A percentile compares a stretch with the other conserved stretches of the same genome.
Conservation (phyloP, 495 filamentous ascomycete genomes). For the Xylaria scruposa region DNA sequence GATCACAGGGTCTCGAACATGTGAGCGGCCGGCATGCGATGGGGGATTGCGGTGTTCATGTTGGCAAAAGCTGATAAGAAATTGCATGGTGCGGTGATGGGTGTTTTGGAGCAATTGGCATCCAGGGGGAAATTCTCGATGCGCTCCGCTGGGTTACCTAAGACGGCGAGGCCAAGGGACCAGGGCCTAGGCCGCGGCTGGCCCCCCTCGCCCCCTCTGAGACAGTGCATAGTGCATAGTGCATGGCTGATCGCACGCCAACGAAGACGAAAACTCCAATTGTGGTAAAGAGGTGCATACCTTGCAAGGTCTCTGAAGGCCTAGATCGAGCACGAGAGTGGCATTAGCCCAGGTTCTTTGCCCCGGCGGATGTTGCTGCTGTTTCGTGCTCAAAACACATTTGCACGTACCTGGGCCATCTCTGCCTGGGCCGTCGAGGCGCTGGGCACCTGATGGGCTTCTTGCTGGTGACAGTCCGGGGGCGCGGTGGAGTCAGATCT, state of each 20-base stretch:
- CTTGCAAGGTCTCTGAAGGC: constrained; percentile 55
- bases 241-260: constrained; percentile 10
- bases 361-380: no score
- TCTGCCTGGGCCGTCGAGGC: constrained; percentile 34
- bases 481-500: constrained; percentile 15
- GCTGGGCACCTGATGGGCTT: constrained; percentile 17
- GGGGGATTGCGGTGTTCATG: background rate
- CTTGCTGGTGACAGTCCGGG: constrained; percentile 6
- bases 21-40: background rate
- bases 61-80: constrained; percentile 1
- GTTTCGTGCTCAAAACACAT: constrained; percentile 5
- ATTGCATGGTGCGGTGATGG: constrained; percentile 16
- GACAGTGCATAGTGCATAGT: background rate
- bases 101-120: constrained; percentile 23
- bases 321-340: constrained; percentile 39
- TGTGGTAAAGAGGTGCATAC: constrained; percentile 41
- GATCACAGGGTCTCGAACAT: constrained; percentile 18
- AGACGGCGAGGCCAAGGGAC: background rate
- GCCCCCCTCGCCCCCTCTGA: background rate
- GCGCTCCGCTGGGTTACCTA: background rate
- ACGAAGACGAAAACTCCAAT: background rate
- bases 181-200: constrained; percentile 13
- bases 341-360: constrained; percentile 35
- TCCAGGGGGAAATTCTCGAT: constrained; percentile 17
- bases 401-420: constrained; percentile 39